Base-by-base conservation (phyloP, 2,329 filamentous ascomycete species). In the Beauveria asiatica region DNA sequence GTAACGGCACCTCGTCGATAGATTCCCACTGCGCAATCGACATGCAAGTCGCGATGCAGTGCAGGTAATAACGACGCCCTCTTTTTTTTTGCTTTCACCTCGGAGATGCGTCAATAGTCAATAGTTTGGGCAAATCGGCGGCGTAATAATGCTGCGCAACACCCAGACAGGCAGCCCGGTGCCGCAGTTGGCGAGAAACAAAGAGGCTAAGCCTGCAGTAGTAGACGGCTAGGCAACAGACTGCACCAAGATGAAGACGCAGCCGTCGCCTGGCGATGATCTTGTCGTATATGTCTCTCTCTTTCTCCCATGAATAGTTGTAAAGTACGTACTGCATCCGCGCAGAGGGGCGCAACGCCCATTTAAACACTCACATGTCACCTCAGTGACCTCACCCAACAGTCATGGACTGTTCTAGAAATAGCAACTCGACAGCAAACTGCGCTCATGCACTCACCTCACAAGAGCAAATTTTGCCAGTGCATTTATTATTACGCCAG, bases 11-110 rank as follows among this genome's bases (percentile, higher is more conserved):
- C 19, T 30, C 10, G 48, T 52, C 23, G 39, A 27, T 23, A 51
- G 46, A 51, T 59, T 58, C 21, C 55, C 27, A 49, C 33, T 57
- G 55, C 55, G 55, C 41, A 57, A 59, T 59, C 48, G 56, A 51
- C 25, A 45, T 59, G 56, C 56, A 59, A 41, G 23, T 27, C 16
- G 30, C 25, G 55, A 59, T 59, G 48, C 8, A 52, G 33, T 57
- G 55, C 55, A 51, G 45, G 48, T 17, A 45, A n/a, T 17, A 37
- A 52, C 23, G n/a, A 50, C 8, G 46, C 25, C 55, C 49, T 42
- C 10, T 48, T 23, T 41, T 37, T 21, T 41, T 37, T 42, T n/a
- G n/a, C n/a, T n/a, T 17, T 11, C 33, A 37, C 33, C 33, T 37
- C 33, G 13, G 11, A 37, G 45, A 48, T 39, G 25, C 19, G 19